Evolutionary conservation across 1,284 basidiomycete species (phyloP), one percentile per base, ranked within the genome.

Genomic region (Coniferiporia weirii): DNA sequence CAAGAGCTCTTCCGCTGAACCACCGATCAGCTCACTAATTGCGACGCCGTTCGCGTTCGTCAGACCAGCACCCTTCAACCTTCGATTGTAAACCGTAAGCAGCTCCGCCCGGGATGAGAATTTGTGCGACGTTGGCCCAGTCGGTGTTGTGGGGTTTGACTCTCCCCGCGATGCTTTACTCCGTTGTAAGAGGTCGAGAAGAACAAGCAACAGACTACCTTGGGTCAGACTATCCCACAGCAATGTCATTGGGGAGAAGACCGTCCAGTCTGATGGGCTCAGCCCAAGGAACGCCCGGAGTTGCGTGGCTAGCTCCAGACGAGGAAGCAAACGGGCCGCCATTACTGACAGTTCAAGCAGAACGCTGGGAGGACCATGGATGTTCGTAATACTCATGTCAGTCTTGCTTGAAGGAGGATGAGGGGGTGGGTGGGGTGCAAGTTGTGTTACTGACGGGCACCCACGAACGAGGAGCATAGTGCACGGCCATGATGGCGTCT

Each of bases 1-100:
- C 15, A 70, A 63, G 59, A 75, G 75, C 1, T 70, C 72, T 0
- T 67, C 61, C 61, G 62, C 67, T 10, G 69, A 67, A 3, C 69
- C 71, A 54, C 65, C 66, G 17, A 72, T 68, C 32, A 76, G 69
- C 64, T 75, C 75, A 17, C 73, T 69, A 48, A 68, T 62, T 56
- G 69, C 67, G 51, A 77, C 55, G 22, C 73, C 71, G 60, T 76
- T 40, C 38, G 38, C 15, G 3, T 15, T 7, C 2, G 38, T 7
- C 8, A 40, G 15, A 5, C 27, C 27, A 3, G 38, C 9, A 40
- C 38, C 38, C 8, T 40, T 10, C 15, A 40, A 40, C 38, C 38
- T 40, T 40, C 38, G 9, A 15, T 40, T 40, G 38, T 40, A 40
- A 3, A 12, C 38, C 8, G 38, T 7, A 40, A 40, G 38, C 12